Percentiles rank a stretch among this genome's conserved stretches.
Conservation (phyloP, 2,329 filamentous ascomycete genomes). For the Niveomyces coronatus region DNA sequence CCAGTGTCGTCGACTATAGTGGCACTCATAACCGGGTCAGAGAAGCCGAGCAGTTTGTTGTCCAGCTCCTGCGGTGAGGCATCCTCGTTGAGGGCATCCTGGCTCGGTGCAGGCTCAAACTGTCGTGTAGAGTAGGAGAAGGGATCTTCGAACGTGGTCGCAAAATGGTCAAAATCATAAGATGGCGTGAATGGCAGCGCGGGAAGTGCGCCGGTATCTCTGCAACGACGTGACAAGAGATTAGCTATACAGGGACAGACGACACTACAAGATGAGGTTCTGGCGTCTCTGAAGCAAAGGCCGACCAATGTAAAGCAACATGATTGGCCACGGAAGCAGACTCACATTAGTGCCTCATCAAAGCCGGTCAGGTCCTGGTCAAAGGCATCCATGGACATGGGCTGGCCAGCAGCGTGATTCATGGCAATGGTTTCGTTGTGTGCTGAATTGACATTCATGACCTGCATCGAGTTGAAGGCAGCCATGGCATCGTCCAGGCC, state of each 20-base stretch:
- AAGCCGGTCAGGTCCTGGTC: slow-evolving; percentile 44
- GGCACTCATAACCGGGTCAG: slow-evolving; percentile 48
- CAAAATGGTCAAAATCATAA: slow-evolving; percentile 52
- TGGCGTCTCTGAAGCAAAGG: too few species aligned
- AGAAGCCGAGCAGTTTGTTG: slow-evolving; percentile 67
- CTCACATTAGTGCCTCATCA: slow-evolving; percentile 43
- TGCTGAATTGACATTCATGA: slow-evolving; percentile 34
- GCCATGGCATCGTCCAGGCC: slow-evolving; percentile 42
- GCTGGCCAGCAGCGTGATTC: slow-evolving; percentile 27
- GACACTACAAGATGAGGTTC: too few species aligned
- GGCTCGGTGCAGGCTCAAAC: slow-evolving; percentile 33
- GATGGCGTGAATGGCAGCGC: slow-evolving; percentile 44
- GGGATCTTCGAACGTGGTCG: slow-evolving; percentile 55
- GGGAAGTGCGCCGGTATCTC: slow-evolving; percentile 24
- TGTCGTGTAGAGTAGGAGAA: slow-evolving; percentile 46
- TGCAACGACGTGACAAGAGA: slow-evolving; percentile 12
- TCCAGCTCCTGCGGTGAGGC: slow-evolving; percentile 48
- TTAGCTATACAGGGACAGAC: slow-evolving; percentile 9
- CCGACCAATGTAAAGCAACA: not conserved
- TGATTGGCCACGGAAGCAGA: slow-evolving; percentile 11
- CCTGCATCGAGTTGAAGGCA: slow-evolving; percentile 46
- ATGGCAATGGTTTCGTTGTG: slow-evolving; percentile 37
- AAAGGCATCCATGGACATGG: slow-evolving; percentile 39
- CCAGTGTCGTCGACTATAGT: slow-evolving; percentile 56
- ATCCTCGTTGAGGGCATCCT: slow-evolving; percentile 34